Conservation (phyloP, 108 stramenopile genomes). For the Skeletonema potamos region DNA sequence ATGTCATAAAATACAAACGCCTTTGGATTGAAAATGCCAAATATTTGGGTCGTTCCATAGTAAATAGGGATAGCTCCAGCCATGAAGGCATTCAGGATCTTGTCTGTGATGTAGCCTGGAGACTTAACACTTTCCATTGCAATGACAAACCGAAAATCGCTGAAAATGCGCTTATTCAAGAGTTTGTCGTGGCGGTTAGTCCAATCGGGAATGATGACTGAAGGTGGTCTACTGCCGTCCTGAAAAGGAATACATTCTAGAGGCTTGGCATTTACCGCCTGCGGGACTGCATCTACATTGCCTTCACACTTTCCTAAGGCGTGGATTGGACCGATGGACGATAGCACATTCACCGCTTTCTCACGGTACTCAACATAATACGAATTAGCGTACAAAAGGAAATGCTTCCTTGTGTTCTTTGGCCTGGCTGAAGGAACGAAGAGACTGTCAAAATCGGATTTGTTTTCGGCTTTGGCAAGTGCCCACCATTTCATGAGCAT, state of each 20-base stretch:
- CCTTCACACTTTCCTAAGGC: slow-evolving; percentile 22
- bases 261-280: background rate
- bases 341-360: slow-evolving; percentile 10
- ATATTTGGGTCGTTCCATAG: slow-evolving; percentile 56
- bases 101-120: slow-evolving; percentile 50
- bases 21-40: slow-evolving; percentile 48
- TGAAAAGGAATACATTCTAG: slow-evolving; percentile 9
- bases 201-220: background rate
- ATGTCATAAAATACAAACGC: slow-evolving; percentile 53
- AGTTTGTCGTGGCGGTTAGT: background rate
- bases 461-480: background rate
- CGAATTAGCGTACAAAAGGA: slow-evolving; percentile 23
- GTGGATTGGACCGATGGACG: slow-evolving; percentile 15
- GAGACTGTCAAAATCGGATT: background rate
- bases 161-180: background rate
- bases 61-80: slow-evolving; percentile 56
- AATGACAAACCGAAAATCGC: slow-evolving; percentile 21
- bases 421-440: slow-evolving; percentile 24
- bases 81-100: slow-evolving; percentile 49
- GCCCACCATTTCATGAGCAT: slow-evolving; percentile 27
- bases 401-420: slow-evolving; percentile 26
- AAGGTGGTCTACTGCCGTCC: background rate
- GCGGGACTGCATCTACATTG: slow-evolving; percentile 4
- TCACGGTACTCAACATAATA: slow-evolving; percentile 26
- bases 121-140: slow-evolving; percentile 49